phyloP scores from a whole-genome alignment of 1,139 yeast species.

The Hemisphaericaspora xylanilytica region DNA sequence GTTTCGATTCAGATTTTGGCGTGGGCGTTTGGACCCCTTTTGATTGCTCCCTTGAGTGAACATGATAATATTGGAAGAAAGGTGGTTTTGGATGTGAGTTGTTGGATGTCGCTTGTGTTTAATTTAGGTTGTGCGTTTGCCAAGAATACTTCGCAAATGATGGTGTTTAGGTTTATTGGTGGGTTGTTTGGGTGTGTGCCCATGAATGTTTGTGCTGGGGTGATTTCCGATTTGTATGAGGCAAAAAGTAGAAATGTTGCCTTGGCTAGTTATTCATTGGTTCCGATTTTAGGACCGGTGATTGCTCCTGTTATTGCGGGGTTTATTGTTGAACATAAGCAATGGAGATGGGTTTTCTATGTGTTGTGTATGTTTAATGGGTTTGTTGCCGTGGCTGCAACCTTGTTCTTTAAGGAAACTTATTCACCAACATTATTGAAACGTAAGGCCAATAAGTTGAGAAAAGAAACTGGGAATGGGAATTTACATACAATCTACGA shows the following conservation, averaged over 20 bases:
- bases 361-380: constrained; percentile 44
- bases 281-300: constrained; percentile 58
- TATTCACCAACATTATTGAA: constrained; percentile 39
- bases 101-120: constrained; percentile 37
- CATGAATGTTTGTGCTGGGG: constrained; percentile 46
- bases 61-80: constrained; percentile 43
- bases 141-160: constrained; percentile 37
- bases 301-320: constrained; percentile 61
- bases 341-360: constrained; percentile 48
- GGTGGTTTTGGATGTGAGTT: constrained; percentile 35
- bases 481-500: constrained; percentile 45
- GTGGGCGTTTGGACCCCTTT: constrained; percentile 47
- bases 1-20: constrained; percentile 46
- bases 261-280: constrained; percentile 42
- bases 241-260: constrained; percentile 39
- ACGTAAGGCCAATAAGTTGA: constrained; percentile 29
- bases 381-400: constrained; percentile 34
- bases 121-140: constrained; percentile 44
- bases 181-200: constrained; percentile 45
- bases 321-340: constrained; percentile 45
- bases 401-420: constrained; percentile 39
- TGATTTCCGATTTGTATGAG: constrained; percentile 36
- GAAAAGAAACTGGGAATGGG: constrained; percentile 36
- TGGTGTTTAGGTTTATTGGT: constrained; percentile 39
- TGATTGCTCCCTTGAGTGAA: constrained; percentile 47